phyloP scores from a whole-genome alignment of 371 early-diverging fungal species.

The Apophysomyces elegans region DNA sequence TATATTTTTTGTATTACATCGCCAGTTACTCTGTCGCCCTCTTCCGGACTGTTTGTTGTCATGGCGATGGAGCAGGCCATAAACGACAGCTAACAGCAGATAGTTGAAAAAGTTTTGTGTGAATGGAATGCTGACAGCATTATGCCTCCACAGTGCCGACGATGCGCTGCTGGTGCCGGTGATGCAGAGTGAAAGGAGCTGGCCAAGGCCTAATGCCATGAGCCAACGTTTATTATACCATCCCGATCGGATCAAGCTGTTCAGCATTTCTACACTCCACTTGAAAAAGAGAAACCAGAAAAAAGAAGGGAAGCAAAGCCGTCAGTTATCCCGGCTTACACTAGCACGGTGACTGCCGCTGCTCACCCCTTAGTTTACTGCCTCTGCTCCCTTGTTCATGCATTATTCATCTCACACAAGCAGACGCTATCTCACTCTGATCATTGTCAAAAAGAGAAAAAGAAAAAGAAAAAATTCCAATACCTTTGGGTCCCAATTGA shows the following conservation, averaged over 20 bases:
- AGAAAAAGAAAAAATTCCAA: too few species aligned
- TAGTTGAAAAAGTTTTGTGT: slow-evolving; percentile 46
- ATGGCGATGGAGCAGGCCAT: slow-evolving; percentile 8
- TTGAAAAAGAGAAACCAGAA: too few species aligned
- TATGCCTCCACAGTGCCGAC: slow-evolving; percentile 45
- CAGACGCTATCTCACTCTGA: too few species aligned
- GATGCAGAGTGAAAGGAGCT: slow-evolving; percentile 49
- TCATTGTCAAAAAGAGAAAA: too few species aligned
- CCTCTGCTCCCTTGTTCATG: too few species aligned
- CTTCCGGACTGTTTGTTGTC: slow-evolving; percentile 4
- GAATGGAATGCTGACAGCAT: slow-evolving; percentile 42
- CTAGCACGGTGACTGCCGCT: too few species aligned
- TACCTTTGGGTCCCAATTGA: too few species aligned
- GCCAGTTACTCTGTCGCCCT: slow-evolving; percentile 17
- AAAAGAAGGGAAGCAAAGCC: too few species aligned
- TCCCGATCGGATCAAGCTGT: background rate
- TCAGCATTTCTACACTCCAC: background rate
- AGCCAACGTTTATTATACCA: slow-evolving; percentile 17
- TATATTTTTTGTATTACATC: slow-evolving; percentile 20
- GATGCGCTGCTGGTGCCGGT: slow-evolving; percentile 48
- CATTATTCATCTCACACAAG: too few species aligned
- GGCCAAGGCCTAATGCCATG: slow-evolving; percentile 36
- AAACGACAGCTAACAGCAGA: slow-evolving; percentile 31
- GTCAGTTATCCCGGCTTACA: too few species aligned
- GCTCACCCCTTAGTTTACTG: too few species aligned